Evolutionary conservation across 305 asterid species (phyloP), one percentile per base, ranked within the genome.

Genomic region (Fraxinus angustifolia): DNA sequence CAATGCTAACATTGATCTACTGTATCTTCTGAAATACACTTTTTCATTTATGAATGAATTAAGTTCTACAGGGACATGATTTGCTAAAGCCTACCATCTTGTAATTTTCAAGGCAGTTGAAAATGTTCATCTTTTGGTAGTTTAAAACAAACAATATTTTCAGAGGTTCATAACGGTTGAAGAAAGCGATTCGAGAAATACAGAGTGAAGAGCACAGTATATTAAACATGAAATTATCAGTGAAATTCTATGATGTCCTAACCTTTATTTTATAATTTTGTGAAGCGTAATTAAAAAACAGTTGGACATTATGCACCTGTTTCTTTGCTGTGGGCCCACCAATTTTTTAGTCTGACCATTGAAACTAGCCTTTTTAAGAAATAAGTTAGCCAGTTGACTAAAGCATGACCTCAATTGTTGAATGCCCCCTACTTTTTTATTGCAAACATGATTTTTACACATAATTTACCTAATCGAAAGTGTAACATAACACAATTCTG

Each of bases 11-110:
- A 65, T 65, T 65, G 72, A 65, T 65, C n/a, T 23, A 65, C 34
- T 10, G 72, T 8, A 16, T 2, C 72, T 65, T 65, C 35, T 65
- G 45, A 26, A 23, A 42, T 4, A 17, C 31, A 42, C 38, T 0
- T 42, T 42, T 75, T 73, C 31, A 73, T 73, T 21, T 53, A 75
- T 75, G 28, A 10, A 75, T 75, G 65, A n/a, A 75, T 75, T 4
- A 33, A 38, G 11, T 75, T 58, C 67, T 75, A 21, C 65, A 75
- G 58, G 50, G 65, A 53, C 79, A 21, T 75, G 31, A 23, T 3
- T 12, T 75, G 33, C 33, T 26, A 36, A 73, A 73, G 67, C 38
- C 67, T 12, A 75, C 38, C 56, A 12, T 75, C 65, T 23, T 75
- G 33, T 21, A 42, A 75, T 75, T 40, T 11, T 35, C 48, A 62